Percentiles rank a stretch among this genome's conserved stretches.
These are phyloP conservation scores for Blastobotrys raffinosifermentans DNA, from an alignment of 1,139 yeast genomes.

Conservation along the genomic window DNA sequence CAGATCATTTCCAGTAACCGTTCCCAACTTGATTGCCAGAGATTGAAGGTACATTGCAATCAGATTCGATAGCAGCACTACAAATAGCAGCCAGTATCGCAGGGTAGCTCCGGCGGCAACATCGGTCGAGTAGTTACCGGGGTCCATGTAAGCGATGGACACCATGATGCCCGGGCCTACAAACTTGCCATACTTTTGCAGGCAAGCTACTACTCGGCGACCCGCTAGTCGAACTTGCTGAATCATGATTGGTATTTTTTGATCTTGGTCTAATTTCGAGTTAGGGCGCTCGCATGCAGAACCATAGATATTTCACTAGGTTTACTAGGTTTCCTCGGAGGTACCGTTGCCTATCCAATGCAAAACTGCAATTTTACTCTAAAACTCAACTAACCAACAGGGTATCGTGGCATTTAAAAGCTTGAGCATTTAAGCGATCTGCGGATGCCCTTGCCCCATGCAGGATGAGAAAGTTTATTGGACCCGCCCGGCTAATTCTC, in stretches of 20 bases:
- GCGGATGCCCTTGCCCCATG: no score
- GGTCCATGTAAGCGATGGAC: slow-evolving; percentile 77
- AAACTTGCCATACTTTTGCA: slow-evolving; percentile 50
- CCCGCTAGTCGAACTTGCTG: neutral
- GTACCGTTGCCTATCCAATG: no score
- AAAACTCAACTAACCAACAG: no score
- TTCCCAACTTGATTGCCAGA: slow-evolving; percentile 67
- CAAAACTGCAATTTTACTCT: no score
- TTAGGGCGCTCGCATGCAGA: no score
- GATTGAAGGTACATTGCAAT: slow-evolving; percentile 71
- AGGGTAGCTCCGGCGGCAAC: slow-evolving; percentile 72
- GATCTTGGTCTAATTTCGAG: neutral
- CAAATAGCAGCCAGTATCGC: slow-evolving; percentile 56
- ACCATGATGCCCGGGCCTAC: slow-evolving; percentile 78
- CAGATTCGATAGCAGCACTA: slow-evolving; percentile 59
- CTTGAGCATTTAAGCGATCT: no score
- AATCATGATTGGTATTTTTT: neutral
- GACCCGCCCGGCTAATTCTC: no score
- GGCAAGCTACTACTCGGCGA: neutral
- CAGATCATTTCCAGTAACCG: slow-evolving; percentile 74
- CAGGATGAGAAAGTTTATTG: no score
- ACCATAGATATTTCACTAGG: no score
- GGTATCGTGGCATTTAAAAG: no score
- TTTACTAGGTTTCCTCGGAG: no score
- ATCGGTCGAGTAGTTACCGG: slow-evolving; percentile 80